These are phyloP conservation scores for Fusarium nygamai DNA, from an alignment of 2,329 filamentous ascomycete genomes.

Conservation along the genomic window DNA sequence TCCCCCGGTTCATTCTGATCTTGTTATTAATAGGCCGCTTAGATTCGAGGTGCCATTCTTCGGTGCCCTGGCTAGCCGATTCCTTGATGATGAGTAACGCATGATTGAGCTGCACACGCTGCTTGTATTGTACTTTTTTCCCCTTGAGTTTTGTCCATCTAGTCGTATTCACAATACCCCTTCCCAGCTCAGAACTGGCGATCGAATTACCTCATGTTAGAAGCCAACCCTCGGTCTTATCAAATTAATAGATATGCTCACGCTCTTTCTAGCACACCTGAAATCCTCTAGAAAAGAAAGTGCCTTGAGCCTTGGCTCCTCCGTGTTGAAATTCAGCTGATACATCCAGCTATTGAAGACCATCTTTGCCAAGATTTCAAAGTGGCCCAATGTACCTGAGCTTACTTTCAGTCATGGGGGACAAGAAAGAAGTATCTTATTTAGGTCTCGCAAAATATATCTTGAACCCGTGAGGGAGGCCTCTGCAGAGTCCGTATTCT, in stretches of 20 bases:
- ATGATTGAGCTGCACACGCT: neutral
- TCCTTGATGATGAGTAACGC: slow-evolving; percentile 82
- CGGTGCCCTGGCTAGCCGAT: slow-evolving; percentile 84
- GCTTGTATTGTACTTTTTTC: neutral
- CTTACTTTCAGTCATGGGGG: neutral
- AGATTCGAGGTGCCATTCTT: slow-evolving; percentile 90
- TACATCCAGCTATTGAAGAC: neutral
- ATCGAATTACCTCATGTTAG: neutral
- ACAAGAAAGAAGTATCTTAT: neutral
- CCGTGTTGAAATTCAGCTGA: neutral
- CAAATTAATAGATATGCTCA: neutral
- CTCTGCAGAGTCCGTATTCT: neutral
- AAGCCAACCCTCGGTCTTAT: neutral
- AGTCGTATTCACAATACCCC: slow-evolving; percentile 27
- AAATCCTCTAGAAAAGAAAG: neutral
- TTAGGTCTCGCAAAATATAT: neutral
- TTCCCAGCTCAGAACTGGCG: neutral
- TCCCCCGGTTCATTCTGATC: neutral
- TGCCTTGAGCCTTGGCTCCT: neutral
- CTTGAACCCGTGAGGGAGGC: neutral
- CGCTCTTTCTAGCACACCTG: neutral
- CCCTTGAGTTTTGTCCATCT: neutral
- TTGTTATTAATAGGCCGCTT: neutral
- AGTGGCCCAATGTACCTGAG: neutral
- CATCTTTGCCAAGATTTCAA: neutral